A percentile compares a stretch with the other conserved stretches of the same genome.
phyloP scores from a whole-genome alignment of 352 stramenopile genomes.

The Globisporangium rhizosaccharum region DNA sequence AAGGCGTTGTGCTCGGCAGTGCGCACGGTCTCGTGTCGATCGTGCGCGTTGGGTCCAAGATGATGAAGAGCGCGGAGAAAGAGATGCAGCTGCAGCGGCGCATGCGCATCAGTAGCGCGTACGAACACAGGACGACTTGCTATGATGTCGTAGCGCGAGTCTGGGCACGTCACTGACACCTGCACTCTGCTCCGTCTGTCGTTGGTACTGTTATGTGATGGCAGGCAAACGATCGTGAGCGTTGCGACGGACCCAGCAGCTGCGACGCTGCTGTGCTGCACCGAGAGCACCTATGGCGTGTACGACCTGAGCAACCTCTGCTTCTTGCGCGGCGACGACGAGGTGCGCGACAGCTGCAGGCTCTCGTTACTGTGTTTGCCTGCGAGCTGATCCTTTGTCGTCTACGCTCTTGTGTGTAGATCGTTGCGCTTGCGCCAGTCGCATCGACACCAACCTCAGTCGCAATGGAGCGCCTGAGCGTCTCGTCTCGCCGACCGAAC shows the following conservation, averaged over 20 bases:
- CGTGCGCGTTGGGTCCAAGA: slow-evolving; percentile 45
- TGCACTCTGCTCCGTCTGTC: not conserved
- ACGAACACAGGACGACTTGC: slow-evolving; percentile 8
- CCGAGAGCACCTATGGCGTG: slow-evolving; percentile 46
- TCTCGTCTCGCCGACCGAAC: slow-evolving; percentile 36
- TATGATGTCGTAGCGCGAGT: not conserved
- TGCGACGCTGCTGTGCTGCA: slow-evolving; percentile 53
- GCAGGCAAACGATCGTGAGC: slow-evolving; percentile 36
- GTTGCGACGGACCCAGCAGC: slow-evolving; percentile 46
- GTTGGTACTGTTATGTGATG: not conserved
- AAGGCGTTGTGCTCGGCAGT: slow-evolving; percentile 54
- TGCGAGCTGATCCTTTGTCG: not conserved
- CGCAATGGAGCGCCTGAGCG: slow-evolving; percentile 32
- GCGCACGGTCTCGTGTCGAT: slow-evolving; percentile 54
- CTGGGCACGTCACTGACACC: not conserved
- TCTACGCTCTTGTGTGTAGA: slow-evolving; percentile 11
- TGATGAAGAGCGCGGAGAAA: slow-evolving; percentile 51
- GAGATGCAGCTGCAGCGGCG: slow-evolving; percentile 65
- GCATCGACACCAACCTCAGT: slow-evolving; percentile 41
- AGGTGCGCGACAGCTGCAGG: slow-evolving; percentile 18
- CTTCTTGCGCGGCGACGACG: slow-evolving; percentile 59
- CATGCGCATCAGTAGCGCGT: slow-evolving; percentile 49
- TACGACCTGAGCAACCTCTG: slow-evolving; percentile 75
- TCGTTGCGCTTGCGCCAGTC: slow-evolving; percentile 33
- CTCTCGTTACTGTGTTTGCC: not conserved